Conservation (phyloP, 805 yeast genomes). For the Teunomyces atbi region DNA sequence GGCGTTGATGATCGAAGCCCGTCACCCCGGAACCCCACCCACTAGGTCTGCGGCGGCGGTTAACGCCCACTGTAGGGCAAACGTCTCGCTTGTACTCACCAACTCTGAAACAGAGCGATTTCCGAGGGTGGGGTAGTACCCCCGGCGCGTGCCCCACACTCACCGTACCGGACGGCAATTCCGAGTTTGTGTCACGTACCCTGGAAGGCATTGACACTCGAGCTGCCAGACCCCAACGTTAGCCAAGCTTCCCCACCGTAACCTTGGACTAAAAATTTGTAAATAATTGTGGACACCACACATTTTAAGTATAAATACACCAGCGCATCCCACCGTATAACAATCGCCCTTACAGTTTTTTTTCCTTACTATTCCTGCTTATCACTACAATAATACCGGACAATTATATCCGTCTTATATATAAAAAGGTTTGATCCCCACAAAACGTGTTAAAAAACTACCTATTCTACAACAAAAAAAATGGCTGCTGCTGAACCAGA, state of each 20-base stretch:
- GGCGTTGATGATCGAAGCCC: no score
- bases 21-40: not conserved
- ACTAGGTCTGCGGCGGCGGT: not conserved
- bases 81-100: slow-evolving; percentile 6
- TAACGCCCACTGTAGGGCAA: not conserved
- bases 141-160: not conserved
- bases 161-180: not conserved
- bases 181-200: slow-evolving; percentile 1
- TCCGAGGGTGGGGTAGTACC: slow-evolving; percentile 1
- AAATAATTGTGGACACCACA: not conserved
- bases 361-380: not conserved
- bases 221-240: not conserved
- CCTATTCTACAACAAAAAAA: slow-evolving; percentile 1
- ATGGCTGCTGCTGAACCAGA: slow-evolving; percentile 14
- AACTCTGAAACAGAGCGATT: not conserved
- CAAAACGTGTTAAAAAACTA: not conserved
- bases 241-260: slow-evolving; percentile 4
- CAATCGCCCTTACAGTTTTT: no score
- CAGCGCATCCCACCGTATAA: not conserved
- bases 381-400: not conserved
- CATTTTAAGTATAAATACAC: not conserved
- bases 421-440: not conserved
- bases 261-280: not conserved
- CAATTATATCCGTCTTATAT: not conserved
- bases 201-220: not conserved